phyloP scores from a whole-genome alignment of 192 early-diverging fungal genomes.

The Phlyctochytrium bullatum region DNA sequence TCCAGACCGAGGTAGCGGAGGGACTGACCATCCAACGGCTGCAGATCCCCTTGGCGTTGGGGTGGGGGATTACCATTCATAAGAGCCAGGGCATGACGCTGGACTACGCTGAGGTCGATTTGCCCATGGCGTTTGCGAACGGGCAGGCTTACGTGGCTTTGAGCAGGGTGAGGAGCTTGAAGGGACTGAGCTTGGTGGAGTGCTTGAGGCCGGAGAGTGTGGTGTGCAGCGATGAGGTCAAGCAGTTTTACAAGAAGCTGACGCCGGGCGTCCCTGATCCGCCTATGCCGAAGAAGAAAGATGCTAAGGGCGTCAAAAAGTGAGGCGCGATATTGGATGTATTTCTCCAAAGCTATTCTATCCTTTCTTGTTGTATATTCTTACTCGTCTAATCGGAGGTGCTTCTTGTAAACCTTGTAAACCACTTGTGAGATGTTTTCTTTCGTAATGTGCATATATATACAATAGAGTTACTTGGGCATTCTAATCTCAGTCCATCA shows the following conservation, averaged over 20 bases:
- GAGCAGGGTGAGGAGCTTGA: conserved; percentile 35
- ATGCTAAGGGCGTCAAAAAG: no score
- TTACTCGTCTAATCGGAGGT: no score
- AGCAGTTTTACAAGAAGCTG: conserved; percentile 17
- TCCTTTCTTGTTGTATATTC: no score
- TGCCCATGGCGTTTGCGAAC: conserved; percentile 37
- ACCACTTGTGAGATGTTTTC: no score
- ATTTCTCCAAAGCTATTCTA: no score
- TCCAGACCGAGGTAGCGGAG: conserved; percentile 14
- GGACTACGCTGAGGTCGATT: conserved; percentile 43
- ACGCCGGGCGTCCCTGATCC: neutral
- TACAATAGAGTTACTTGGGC: no score
- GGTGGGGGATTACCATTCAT: conserved; percentile 53
- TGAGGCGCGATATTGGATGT: no score
- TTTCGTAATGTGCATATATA: no score
- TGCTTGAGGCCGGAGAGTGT: conserved; percentile 17
- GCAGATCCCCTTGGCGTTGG: conserved; percentile 47
- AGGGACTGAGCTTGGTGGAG: conserved; percentile 33
- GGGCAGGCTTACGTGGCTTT: conserved; percentile 54
- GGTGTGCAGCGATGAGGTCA: conserved; percentile 6
- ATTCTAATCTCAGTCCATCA: no score
- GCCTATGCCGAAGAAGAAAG: no score
- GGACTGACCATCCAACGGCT: conserved; percentile 16
- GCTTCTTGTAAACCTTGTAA: no score
- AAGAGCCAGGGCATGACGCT: conserved; percentile 52